Evolutionary conservation across 1,284 basidiomycete genomes (phyloP).

Genomic region (Termitomyces sp.): DNA sequence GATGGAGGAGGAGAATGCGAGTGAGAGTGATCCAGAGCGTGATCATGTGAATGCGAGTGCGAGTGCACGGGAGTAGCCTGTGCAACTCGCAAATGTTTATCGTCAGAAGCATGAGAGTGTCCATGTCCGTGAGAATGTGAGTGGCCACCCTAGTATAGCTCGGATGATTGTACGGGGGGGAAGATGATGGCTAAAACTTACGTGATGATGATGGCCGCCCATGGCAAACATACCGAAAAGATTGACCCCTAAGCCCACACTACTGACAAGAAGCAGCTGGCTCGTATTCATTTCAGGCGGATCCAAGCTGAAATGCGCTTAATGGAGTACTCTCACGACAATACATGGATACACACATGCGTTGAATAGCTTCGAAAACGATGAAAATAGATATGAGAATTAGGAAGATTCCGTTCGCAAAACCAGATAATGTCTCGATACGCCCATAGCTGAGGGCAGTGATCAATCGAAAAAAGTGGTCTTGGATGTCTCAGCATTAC

Average conservation of each 20-base stretch:
- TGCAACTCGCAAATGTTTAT: not conserved
- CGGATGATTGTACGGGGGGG: slow-evolving; percentile 5
- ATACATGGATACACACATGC: slow-evolving; percentile 59
- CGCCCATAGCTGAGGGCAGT: slow-evolving; percentile 68
- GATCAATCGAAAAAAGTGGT: slow-evolving; percentile 1
- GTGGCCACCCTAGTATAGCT: slow-evolving; percentile 43
- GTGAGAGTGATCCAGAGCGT: slow-evolving; percentile 10
- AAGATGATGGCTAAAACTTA: slow-evolving; percentile 28
- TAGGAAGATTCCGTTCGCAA: slow-evolving; percentile 96
- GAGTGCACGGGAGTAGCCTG: slow-evolving; percentile 3
- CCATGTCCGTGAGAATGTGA: slow-evolving; percentile 51
- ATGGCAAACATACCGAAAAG: slow-evolving; percentile 99
- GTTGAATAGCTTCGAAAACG: slow-evolving; percentile 95
- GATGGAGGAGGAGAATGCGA: slow-evolving; percentile 8
- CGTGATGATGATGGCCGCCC: slow-evolving; percentile 90
- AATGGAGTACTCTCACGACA: not conserved
- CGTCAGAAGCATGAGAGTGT: slow-evolving; percentile 8
- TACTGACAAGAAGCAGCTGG: slow-evolving; percentile 87
- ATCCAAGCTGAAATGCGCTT: slow-evolving; percentile 55
- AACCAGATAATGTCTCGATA: slow-evolving; percentile 99
- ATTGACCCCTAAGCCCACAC: slow-evolving; percentile 88
- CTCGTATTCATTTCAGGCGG: slow-evolving; percentile 98
- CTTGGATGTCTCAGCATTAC: slow-evolving; percentile 17
- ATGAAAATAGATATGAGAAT: slow-evolving; percentile 98
- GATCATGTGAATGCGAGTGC: slow-evolving; percentile 16